A percentile compares a stretch with the other conserved stretches of the same genome.
These are phyloP conservation scores for Zangia roseola DNA, from an alignment of 768 basidiomycete species.

Conservation along the genomic window DNA sequence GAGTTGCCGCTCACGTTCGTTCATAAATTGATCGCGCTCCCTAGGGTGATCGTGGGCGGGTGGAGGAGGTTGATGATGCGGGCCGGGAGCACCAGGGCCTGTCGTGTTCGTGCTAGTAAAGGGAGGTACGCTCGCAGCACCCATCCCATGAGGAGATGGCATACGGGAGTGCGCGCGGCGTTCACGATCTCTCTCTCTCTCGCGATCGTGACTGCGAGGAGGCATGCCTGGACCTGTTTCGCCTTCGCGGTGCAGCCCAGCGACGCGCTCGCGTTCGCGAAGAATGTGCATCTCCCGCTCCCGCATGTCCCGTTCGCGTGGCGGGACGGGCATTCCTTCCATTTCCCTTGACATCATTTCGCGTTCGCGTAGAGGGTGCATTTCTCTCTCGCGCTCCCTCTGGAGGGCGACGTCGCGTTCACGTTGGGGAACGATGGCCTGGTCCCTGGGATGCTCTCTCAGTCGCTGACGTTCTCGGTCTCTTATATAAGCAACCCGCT, in stretches of 20 bases:
- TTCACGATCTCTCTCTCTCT: conserved; percentile 32
- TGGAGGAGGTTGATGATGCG: conserved; percentile 15
- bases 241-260: conserved; percentile 19
- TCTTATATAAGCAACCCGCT: conserved; percentile 20
- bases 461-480: conserved; percentile 23
- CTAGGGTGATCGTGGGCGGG: conserved; percentile 23
- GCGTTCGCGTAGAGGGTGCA: conserved; percentile 17
- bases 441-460: conserved; percentile 22
- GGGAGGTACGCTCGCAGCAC: conserved; percentile 10
- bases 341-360: conserved; percentile 23
- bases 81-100: conserved; percentile 22
- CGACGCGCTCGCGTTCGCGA: conserved; percentile 27
- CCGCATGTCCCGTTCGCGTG: conserved; percentile 27
- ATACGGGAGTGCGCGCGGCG: conserved; percentile 27
- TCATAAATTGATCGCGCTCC: conserved; percentile 25
- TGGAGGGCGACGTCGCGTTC: conserved; percentile 28
- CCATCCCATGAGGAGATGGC: conserved; percentile 24
- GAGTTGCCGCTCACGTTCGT: conserved; percentile 26
- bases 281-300: conserved; percentile 29
- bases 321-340: conserved; percentile 19
- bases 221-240: conserved; percentile 26
- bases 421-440: conserved; percentile 18
- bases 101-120: neutral
- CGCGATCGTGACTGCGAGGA: conserved; percentile 26
- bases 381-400: conserved; percentile 25